Evolutionary conservation across 352 stramenopile species (phyloP).

Genomic region (Phytophthora pluvialis): DNA sequence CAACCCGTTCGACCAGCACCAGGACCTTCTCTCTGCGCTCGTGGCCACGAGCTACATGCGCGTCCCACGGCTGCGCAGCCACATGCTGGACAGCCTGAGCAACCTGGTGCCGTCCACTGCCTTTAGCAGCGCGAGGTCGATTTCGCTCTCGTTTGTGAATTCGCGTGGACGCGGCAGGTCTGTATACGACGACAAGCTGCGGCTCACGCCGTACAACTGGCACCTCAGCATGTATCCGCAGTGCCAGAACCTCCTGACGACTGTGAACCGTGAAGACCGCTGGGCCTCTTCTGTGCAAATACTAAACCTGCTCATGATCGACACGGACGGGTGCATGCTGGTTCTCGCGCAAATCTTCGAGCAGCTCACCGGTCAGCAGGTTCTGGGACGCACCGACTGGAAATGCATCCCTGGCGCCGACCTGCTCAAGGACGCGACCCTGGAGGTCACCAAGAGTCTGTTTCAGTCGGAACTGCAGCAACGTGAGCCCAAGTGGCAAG

Average conservation of each 20-base stretch:
- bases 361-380: conserved; percentile 50
- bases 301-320: conserved; percentile 40
- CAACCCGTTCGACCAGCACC: conserved; percentile 36
- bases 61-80: conserved; percentile 54
- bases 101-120: conserved; percentile 29
- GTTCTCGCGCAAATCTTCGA: conserved; percentile 64
- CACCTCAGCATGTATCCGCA: conserved; percentile 52
- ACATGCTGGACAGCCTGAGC: conserved; percentile 57
- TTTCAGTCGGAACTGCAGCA: conserved; percentile 52
- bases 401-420: conserved; percentile 61
- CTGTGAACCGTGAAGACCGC: conserved; percentile 50
- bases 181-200: conserved; percentile 49
- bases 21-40: conserved; percentile 49
- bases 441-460: conserved; percentile 48
- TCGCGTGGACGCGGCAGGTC: conserved; percentile 43
- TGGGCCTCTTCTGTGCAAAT: conserved; percentile 45
- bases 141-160: conserved; percentile 29
- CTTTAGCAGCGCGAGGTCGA: conserved; percentile 27
- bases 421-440: conserved; percentile 48
- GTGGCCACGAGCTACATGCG: conserved; percentile 62
- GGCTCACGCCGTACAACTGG: conserved; percentile 65
- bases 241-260: conserved; percentile 54
- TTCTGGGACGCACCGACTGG: conserved; percentile 64
- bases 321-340: conserved; percentile 49
- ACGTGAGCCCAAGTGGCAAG: conserved; percentile 45